Evolutionary conservation across 495 filamentous ascomycete species (phyloP), one percentile per base, ranked within the genome.

Genomic region (Collariella sp.): DNA sequence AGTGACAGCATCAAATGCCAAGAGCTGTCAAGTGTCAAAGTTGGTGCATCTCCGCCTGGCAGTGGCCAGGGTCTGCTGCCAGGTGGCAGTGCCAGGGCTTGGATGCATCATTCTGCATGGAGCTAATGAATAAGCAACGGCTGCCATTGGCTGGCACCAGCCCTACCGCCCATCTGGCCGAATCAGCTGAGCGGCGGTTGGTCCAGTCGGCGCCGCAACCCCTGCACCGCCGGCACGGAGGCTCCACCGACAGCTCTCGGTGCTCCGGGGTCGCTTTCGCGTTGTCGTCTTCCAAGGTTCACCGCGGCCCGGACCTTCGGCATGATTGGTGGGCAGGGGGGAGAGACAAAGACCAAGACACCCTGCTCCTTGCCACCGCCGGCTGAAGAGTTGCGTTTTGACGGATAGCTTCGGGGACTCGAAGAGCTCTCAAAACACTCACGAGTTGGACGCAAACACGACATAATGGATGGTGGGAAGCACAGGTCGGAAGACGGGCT

Each of bases 181-280:
- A 56, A 56, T 56, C 54, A 46, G 22, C 39, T 56, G 54, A 50
- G 33, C 38, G 11, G 20, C 41, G 40, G 41, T 56, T 56, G 54
- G 54, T 31, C 35, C 47, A 50, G 54, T 56, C 46, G 46, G 46
- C 16, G 20, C 22, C 7, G 39, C 11, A 3, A n/a, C 54, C 54
- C 45, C 42, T 50, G 46, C 46, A 46, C 24, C 20, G 35, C 49
- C 49, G 43, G 43, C 42, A 24, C 50, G 13, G 50, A 53, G 22
- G 22, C 7, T 34, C 51, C 42, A 46, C 51, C 51, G 42, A 34
- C 12, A 31, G 10, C 43, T 31, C 42, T 46, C 51, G 33, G 34
- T 13, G 26, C 34, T 50, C 43, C 51, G 23, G 51, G 22, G 2
- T 40, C 9, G 20, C 22, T 9, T 22, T 54, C 41, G 10, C 9